Evolutionary conservation across 1,284 basidiomycete genomes (phyloP).

Genomic region (Cryptococcus hybrid): DNA sequence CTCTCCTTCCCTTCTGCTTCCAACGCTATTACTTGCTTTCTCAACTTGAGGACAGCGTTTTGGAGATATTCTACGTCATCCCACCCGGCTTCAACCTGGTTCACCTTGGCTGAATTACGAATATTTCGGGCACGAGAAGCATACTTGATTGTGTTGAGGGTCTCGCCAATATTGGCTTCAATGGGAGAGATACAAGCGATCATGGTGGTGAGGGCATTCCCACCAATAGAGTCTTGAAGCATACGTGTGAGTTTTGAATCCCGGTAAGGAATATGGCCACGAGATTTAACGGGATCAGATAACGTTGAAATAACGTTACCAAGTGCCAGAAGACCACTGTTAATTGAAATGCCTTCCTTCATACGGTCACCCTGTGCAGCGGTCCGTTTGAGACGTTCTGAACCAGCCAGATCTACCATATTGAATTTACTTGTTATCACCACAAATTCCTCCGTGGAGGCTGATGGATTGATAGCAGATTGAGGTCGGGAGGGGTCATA

Average conservation of each 20-base stretch:
- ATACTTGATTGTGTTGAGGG: constrained; percentile 96
- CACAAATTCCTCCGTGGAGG: constrained; percentile 71
- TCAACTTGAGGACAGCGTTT: constrained; percentile 72
- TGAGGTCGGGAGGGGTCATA: constrained; percentile 59
- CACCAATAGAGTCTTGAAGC: constrained; percentile 96
- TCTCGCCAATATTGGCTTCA: constrained; percentile 94
- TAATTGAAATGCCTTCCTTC: constrained; percentile 97
- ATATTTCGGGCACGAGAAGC: constrained; percentile 97
- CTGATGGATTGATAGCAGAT: constrained; percentile 55
- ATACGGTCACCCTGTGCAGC: constrained; percentile 91
- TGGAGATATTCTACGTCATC: constrained; percentile 97
- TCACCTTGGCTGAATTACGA: constrained; percentile 89
- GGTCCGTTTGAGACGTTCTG: constrained; percentile 92
- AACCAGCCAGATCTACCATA: constrained; percentile 96
- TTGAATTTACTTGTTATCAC: constrained; percentile 96
- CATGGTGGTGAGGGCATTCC: constrained; percentile 98
- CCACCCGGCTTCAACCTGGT: constrained; percentile 96
- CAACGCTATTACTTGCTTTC: constrained; percentile 76
- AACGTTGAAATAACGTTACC: constrained; percentile 97
- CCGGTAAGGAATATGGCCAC: constrained; percentile 84
- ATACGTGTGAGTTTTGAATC: constrained; percentile 93
- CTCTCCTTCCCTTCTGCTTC: constrained; percentile 54
- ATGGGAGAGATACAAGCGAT: constrained; percentile 92
- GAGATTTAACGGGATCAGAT: constrained; percentile 75
- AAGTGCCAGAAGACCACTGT: constrained; percentile 91